phyloP scores from a whole-genome alignment of 2,329 filamentous ascomycete species.

The Scopulariopsis brevicaulis region DNA sequence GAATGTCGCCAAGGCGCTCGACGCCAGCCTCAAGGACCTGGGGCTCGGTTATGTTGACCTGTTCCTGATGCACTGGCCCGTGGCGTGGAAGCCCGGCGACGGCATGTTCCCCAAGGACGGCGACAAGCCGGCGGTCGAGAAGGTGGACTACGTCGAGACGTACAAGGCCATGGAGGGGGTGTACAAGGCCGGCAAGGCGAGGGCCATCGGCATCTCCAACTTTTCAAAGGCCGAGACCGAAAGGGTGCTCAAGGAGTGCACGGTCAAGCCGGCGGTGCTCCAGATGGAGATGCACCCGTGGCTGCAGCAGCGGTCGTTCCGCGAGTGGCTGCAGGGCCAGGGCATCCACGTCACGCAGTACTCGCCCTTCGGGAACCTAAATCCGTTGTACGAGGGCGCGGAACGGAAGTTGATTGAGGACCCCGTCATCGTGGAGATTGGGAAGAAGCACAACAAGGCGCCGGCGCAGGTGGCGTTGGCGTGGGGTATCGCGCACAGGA shows the following conservation, averaged over 20 bases:
- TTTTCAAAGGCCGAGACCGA: constrained; percentile 74
- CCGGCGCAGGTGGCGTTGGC: constrained; percentile 66
- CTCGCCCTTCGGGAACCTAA: constrained; percentile 60
- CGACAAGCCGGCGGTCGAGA: constrained; percentile 47
- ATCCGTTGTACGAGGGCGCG: constrained; percentile 40
- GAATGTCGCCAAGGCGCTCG: constrained; percentile 49
- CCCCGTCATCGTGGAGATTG: constrained; percentile 47
- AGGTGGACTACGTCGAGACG: constrained; percentile 73
- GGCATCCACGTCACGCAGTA: constrained; percentile 67
- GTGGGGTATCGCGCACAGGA: constrained; percentile 73
- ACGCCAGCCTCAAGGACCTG: constrained; percentile 48
- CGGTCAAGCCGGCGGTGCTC: constrained; percentile 56
- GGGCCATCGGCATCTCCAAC: constrained; percentile 79
- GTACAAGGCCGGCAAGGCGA: constrained; percentile 55
- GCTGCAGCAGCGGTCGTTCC: constrained; percentile 69
- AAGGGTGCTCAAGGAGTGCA: constrained; percentile 59
- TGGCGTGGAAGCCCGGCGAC: constrained; percentile 37
- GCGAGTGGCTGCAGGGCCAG: constrained; percentile 60
- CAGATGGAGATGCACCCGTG: constrained; percentile 75
- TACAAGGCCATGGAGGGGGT: constrained; percentile 65
- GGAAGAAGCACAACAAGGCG: constrained; percentile 54
- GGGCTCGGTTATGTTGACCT: constrained; percentile 57
- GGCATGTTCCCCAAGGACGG: constrained; percentile 28
- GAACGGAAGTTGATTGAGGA: constrained; percentile 50
- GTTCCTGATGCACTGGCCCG: constrained; percentile 65